phyloP scores from a whole-genome alignment of 805 yeast species.

The Candida berthetii region DNA sequence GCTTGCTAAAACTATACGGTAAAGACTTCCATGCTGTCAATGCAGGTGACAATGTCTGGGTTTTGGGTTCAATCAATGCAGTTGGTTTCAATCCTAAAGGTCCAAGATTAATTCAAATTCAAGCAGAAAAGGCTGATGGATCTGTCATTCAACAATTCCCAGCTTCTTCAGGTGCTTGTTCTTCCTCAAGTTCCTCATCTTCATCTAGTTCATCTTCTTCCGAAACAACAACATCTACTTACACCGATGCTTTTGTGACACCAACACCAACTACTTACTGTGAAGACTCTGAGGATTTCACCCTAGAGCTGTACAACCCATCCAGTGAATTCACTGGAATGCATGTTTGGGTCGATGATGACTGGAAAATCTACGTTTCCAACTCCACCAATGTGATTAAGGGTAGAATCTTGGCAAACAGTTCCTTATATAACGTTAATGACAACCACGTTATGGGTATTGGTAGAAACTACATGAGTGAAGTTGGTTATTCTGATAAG shows the following conservation, averaged over 20 bases:
- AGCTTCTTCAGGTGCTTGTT: background rate
- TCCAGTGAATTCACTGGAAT: slow-evolving; percentile 16
- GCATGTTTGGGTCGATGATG: slow-evolving; percentile 11
- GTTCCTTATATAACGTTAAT: slow-evolving; percentile 4
- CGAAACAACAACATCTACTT: slow-evolving; percentile 1
- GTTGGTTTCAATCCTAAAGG: background rate
- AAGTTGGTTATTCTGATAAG: slow-evolving; percentile 3
- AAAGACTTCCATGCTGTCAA: slow-evolving; percentile 16
- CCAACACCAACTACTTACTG: background rate
- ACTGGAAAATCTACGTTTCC: slow-evolving; percentile 3
- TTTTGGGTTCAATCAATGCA: slow-evolving; percentile 13
- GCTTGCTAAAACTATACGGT: slow-evolving; percentile 9
- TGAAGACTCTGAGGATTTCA: slow-evolving; percentile 7
- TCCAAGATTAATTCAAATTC: background rate
- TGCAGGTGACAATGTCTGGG: slow-evolving; percentile 8
- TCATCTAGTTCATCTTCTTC: background rate
- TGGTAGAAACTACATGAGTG: slow-evolving; percentile 12
- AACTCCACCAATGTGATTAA: slow-evolving; percentile 1
- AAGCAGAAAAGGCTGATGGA: background rate
- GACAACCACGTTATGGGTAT: slow-evolving; percentile 6
- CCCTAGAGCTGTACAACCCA: slow-evolving; percentile 7
- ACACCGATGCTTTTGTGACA: no score
- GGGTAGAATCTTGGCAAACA: slow-evolving; percentile 2
- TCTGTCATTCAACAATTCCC: background rate
- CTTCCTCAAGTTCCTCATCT: background rate